phyloP scores from a whole-genome alignment of 2,329 filamentous ascomycete genomes.

The Aspergillus texensis region DNA sequence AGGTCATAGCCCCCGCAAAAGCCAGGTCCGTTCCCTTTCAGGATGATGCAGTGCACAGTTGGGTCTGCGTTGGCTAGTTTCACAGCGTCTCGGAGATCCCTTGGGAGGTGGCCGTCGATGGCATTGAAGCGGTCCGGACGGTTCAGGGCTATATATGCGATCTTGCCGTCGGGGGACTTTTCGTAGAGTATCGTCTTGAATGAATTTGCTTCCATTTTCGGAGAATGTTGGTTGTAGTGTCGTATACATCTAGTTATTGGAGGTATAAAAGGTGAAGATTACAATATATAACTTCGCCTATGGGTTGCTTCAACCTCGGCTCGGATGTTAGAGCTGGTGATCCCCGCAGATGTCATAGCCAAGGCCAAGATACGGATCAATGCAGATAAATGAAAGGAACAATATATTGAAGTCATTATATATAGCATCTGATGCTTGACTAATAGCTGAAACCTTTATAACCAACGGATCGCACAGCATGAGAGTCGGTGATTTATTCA shows the following conservation, averaged over 20 bases:
- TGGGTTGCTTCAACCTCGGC: not conserved
- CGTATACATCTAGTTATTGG: not conserved
- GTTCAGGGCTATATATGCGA: slow-evolving; percentile 14
- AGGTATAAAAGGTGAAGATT: not conserved
- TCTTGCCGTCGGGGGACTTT: slow-evolving; percentile 5
- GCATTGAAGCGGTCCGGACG: slow-evolving; percentile 6
- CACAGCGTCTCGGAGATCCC: slow-evolving; percentile 2
- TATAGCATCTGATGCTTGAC: rapidly evolving
- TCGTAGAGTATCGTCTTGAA: slow-evolving; percentile 1
- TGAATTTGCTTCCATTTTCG: not conserved
- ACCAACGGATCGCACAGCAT: too few relatives aligned
- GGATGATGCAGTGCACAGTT: slow-evolving; percentile 8
- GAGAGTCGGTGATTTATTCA: too few relatives aligned
- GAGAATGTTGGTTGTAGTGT: too few relatives aligned
- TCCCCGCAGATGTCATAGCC: not conserved
- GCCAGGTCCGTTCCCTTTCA: slow-evolving; percentile 8
- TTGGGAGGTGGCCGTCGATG: slow-evolving; percentile 6
- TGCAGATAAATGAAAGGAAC: too few relatives aligned
- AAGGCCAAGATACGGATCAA: too few relatives aligned
- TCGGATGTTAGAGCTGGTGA: not conserved
- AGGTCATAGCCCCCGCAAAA: slow-evolving; percentile 14
- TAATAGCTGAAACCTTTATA: too few relatives aligned
- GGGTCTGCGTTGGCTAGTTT: slow-evolving; percentile 5
- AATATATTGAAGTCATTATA: too few relatives aligned
- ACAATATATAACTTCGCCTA: not conserved